A percentile compares a stretch with the other conserved stretches of the same genome.
Conservation (phyloP, 202 grass and related monocot species). For the Zizania palustris region DNA sequence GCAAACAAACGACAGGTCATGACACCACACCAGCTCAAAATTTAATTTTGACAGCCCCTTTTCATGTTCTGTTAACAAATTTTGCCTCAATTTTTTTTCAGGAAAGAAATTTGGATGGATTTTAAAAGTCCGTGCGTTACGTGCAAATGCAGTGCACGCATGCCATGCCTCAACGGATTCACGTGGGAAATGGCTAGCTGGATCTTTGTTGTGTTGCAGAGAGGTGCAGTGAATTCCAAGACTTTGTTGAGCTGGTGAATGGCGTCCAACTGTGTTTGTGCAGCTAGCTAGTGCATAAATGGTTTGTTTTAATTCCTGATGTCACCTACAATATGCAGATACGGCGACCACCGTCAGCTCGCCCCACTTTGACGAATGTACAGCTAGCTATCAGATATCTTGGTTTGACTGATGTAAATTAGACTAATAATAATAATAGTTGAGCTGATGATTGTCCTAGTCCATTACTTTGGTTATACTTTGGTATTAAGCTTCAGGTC, state of each 20-base stretch:
- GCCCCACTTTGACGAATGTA: background rate
- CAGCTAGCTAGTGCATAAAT: background rate
- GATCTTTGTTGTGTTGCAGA: slow-evolving; percentile 38
- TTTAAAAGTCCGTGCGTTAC: slow-evolving; percentile 4
- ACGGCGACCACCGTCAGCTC: too few species aligned
- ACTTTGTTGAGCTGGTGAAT: slow-evolving; percentile 5
- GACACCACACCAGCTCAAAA: background rate
- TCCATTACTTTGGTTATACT: background rate
- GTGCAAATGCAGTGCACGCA: background rate
- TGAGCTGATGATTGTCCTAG: too few species aligned
- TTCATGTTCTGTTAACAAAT: background rate
- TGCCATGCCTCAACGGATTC: background rate
- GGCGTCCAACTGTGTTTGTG: slow-evolving; percentile 31
- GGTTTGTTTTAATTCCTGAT: slow-evolving; percentile 39
- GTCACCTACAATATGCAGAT: slow-evolving; percentile 32
- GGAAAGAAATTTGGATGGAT: background rate
- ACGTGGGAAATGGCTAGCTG: slow-evolving; percentile 24
- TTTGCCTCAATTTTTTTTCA: background rate
- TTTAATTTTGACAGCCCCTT: slow-evolving; percentile 20
- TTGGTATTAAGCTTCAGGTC: background rate
- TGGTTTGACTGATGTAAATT: too few species aligned
- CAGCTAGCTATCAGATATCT: too few species aligned
- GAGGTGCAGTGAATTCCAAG: slow-evolving; percentile 36
- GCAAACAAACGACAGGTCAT: slow-evolving; percentile 18
- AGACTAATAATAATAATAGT: too few species aligned